Percentiles rank a stretch among this genome's conserved stretches.
phyloP scores from a whole-genome alignment of 768 basidiomycete species.

The Trametes cinnabarina region DNA sequence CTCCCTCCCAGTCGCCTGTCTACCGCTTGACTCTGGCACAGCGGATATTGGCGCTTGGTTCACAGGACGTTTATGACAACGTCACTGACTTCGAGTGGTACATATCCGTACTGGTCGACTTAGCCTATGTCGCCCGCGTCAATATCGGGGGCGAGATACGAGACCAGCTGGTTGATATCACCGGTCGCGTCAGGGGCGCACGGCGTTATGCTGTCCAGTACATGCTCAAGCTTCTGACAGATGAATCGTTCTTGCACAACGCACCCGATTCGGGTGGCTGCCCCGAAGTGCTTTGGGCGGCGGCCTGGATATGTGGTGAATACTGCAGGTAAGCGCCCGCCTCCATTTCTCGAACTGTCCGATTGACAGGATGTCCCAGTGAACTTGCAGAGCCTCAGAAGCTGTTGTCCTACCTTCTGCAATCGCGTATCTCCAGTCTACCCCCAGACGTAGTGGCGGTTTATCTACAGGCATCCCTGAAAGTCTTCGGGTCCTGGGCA shows the following conservation, averaged over 20 bases:
- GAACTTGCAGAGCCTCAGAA: slow-evolving; percentile 79
- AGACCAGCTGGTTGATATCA: slow-evolving; percentile 84
- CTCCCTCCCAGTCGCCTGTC: slow-evolving; percentile 69
- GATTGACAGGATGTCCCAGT: slow-evolving; percentile 36
- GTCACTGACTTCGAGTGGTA: slow-evolving; percentile 97
- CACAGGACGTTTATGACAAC: slow-evolving; percentile 80
- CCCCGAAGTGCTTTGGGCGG: slow-evolving; percentile 86
- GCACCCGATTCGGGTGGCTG: slow-evolving; percentile 71
- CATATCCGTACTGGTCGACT: slow-evolving; percentile 88
- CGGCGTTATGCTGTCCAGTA: slow-evolving; percentile 80
- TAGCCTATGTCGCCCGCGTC: slow-evolving; percentile 83
- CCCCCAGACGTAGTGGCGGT: slow-evolving; percentile 67
- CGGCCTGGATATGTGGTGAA: slow-evolving; percentile 96
- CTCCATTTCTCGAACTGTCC: slow-evolving; percentile 9
- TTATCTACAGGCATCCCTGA: slow-evolving; percentile 79
- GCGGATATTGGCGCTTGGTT: slow-evolving; percentile 83
- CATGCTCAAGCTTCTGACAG: slow-evolving; percentile 77
- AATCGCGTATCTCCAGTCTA: slow-evolving; percentile 54
- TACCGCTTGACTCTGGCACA: slow-evolving; percentile 85
- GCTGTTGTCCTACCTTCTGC: slow-evolving; percentile 66
- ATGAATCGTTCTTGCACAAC: slow-evolving; percentile 70
- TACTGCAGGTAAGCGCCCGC: slow-evolving; percentile 68
- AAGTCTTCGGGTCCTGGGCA: slow-evolving; percentile 86
- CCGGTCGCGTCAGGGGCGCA: slow-evolving; percentile 73
- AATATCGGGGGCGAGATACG: slow-evolving; percentile 75